Percentiles rank a stretch among this genome's conserved stretches.
These are phyloP conservation scores for Metschnikowia gruessii DNA, from an alignment of 805 yeast species.

Conservation along the genomic window DNA sequence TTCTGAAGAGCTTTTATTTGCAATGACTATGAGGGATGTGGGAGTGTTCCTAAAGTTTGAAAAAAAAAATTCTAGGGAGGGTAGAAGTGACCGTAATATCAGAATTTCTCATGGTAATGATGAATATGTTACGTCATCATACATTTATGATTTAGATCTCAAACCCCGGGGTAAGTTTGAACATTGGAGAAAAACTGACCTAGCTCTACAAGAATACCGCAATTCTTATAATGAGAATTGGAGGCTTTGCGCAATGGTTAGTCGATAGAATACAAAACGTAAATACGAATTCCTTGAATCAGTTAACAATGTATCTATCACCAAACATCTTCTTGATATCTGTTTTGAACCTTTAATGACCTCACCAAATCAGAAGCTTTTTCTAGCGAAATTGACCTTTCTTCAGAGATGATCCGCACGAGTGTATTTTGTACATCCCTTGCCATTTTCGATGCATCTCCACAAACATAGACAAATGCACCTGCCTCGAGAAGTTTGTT, in stretches of 20 bases:
- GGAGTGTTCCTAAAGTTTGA: conserved; percentile 41
- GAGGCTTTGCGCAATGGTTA: conserved; percentile 5
- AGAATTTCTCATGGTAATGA: not conserved
- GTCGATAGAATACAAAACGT: not conserved
- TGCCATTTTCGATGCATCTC: conserved; percentile 96
- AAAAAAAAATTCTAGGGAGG: no score
- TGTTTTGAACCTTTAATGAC: conserved; percentile 75
- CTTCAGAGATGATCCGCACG: conserved; percentile 55
- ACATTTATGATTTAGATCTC: conserved; percentile 48
- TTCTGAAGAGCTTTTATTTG: conserved; percentile 36
- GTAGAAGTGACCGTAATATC: not conserved
- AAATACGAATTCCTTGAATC: no score
- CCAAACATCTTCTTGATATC: conserved; percentile 98
- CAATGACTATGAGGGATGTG: conserved; percentile 58
- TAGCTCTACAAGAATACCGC: conserved; percentile 20
- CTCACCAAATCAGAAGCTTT: conserved; percentile 77
- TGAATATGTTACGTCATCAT: conserved; percentile 26
- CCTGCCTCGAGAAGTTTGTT: conserved; percentile 58
- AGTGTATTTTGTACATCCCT: conserved; percentile 81
- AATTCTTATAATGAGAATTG: conserved; percentile 7
- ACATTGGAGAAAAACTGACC: conserved; percentile 47
- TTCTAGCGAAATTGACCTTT: conserved; percentile 60
- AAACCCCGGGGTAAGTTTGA: conserved; percentile 43
- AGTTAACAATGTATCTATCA: conserved; percentile 26
- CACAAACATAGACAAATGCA: conserved; percentile 92